Evolutionary conservation across 257 asterid genomes (phyloP).

Genomic region (Penstemon davidsonii): DNA sequence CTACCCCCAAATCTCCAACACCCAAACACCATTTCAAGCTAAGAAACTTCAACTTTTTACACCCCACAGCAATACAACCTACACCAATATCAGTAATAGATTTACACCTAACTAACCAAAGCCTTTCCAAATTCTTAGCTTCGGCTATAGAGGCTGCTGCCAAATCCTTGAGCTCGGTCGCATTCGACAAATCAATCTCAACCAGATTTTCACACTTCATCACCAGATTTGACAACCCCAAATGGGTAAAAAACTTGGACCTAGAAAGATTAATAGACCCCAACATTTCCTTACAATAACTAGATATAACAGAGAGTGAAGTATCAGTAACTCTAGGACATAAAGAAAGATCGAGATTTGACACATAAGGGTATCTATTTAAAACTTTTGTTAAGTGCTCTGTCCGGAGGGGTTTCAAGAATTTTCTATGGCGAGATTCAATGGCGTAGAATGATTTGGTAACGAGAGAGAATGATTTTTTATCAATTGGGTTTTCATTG

Average conservation of each 20-base stretch:
- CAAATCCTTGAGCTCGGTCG: conserved; percentile 63
- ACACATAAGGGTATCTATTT: conserved; percentile 45
- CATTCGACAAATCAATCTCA: conserved; percentile 81
- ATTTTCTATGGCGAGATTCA: conserved; percentile 68
- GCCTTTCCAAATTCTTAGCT: conserved; percentile 79
- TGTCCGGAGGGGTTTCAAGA: conserved; percentile 64
- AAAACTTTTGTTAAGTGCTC: conserved; percentile 53
- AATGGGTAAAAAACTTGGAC: conserved; percentile 61
- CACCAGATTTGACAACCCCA: conserved; percentile 65
- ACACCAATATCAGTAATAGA: conserved; percentile 76
- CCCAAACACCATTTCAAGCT: conserved; percentile 90
- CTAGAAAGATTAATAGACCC: conserved; percentile 68
- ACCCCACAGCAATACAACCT: conserved; percentile 94
- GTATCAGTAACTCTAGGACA: conserved; percentile 70
- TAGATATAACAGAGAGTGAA: conserved; percentile 45
- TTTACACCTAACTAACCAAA: conserved; percentile 78
- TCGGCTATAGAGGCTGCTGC: conserved; percentile 70
- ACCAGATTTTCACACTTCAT: conserved; percentile 64
- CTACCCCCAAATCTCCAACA: conserved; percentile 90
- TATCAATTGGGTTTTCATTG: conserved; percentile 65
- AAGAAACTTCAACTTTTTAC: conserved; percentile 70
- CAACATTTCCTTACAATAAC: conserved; percentile 45
- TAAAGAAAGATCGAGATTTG: conserved; percentile 67
- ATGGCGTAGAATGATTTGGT: conserved; percentile 58
- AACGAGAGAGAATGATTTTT: conserved; percentile 77